A percentile compares a stretch with the other conserved stretches of the same genome.
These are phyloP conservation scores for Anethum foeniculum DNA, from an alignment of 140 eudicot genomes.

Conservation along the genomic window DNA sequence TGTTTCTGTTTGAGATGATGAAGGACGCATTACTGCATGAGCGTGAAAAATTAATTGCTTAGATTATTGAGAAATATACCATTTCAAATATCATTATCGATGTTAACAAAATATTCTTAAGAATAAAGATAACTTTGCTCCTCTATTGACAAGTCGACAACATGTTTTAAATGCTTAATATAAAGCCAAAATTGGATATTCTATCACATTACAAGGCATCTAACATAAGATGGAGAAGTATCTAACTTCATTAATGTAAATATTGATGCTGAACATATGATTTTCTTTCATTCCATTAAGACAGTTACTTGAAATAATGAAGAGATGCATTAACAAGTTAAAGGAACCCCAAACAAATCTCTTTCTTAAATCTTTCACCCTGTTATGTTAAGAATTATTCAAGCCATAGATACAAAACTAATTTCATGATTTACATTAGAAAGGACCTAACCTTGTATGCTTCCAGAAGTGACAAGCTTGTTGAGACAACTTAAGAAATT, in stretches of 20 bases:
- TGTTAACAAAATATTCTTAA: background rate
- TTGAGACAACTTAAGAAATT: slow-evolving; percentile 50
- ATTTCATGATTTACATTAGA: background rate
- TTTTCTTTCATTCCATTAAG: background rate
- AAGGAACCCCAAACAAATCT: background rate
- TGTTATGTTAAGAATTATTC: background rate
- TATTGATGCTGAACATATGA: background rate
- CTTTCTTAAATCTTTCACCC: background rate
- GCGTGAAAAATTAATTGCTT: background rate
- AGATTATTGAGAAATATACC: background rate
- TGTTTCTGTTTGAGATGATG: background rate
- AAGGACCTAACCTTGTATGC: slow-evolving; percentile 11
- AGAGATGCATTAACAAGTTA: background rate
- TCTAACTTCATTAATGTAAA: background rate
- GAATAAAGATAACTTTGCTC: background rate
- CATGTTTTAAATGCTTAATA: background rate
- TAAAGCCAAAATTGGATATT: background rate
- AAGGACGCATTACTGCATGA: slow-evolving; percentile 8
- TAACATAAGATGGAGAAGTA: background rate
- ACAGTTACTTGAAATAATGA: background rate
- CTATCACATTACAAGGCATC: background rate
- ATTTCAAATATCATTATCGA: background rate
- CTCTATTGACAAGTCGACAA: background rate
- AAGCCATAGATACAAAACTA: background rate
- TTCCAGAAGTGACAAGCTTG: slow-evolving; percentile 44